Conservation (phyloP, 2,329 filamentous ascomycete species). For the Hypoxylon sp. region DNA sequence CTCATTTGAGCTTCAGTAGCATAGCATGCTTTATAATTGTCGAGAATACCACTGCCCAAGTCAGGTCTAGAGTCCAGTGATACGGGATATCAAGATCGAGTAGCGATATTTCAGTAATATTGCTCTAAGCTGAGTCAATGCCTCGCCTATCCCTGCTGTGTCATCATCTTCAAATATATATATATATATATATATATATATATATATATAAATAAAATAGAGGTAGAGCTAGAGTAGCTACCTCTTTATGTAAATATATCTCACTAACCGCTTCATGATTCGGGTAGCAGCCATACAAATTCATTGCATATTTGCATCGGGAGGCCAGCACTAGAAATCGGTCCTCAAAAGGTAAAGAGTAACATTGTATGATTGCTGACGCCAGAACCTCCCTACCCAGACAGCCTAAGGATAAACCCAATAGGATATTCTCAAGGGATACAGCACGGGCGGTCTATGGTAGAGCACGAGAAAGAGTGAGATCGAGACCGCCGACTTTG, state of each 20-base stretch:
- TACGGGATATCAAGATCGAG: background rate
- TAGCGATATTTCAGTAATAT: background rate
- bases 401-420: slow-evolving; percentile 9
- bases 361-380: slow-evolving; percentile 12
- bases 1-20: slow-evolving; percentile 17
- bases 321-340: slow-evolving; percentile 11
- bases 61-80: slow-evolving; percentile 1
- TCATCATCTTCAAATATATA: background rate
- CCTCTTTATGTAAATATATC: slow-evolving; percentile 10
- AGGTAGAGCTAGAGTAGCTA: too few species aligned
- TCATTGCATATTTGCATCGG: background rate
- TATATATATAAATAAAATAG: too few species aligned
- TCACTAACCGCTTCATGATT: background rate
- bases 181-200: too few species aligned
- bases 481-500: background rate
- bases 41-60: slow-evolving; percentile 16
- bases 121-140: background rate
- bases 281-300: background rate
- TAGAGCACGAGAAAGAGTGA: background rate
- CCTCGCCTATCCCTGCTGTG: background rate
- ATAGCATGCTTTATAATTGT: slow-evolving; percentile 4
- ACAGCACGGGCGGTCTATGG: background rate
- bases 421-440: background rate
- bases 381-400: slow-evolving; percentile 7
- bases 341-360: slow-evolving; percentile 15